phyloP scores from a whole-genome alignment of 352 stramenopile species.

The Sclerospora graminicola region DNA sequence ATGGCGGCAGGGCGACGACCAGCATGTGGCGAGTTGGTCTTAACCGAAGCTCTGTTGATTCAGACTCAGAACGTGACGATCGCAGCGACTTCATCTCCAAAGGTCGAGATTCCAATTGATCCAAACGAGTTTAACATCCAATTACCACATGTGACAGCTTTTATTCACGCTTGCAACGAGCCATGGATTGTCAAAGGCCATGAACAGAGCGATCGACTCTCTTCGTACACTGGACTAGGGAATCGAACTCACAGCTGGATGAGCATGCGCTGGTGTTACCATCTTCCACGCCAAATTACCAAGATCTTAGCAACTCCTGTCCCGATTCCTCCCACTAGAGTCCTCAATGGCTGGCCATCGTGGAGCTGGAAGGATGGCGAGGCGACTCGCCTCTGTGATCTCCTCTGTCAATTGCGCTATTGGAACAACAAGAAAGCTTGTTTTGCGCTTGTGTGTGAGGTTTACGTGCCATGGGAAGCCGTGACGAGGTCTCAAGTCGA shows the following conservation, averaged over 20 bases:
- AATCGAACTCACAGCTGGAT: conserved; percentile 64
- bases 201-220: conserved; percentile 7
- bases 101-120: conserved; percentile 17
- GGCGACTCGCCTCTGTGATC: conserved; percentile 40
- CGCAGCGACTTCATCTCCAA: conserved; percentile 3
- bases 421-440: conserved; percentile 44
- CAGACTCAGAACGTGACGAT: conserved; percentile 34
- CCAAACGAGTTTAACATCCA: conserved; percentile 22
- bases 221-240: conserved; percentile 18
- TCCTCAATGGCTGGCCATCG: conserved; percentile 49
- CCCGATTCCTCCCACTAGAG: conserved; percentile 43
- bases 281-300: conserved; percentile 45
- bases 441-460: conserved; percentile 50
- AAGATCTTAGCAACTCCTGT: conserved; percentile 46
- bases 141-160: conserved; percentile 24
- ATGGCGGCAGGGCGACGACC: conserved; percentile 39
- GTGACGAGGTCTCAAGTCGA: conserved; percentile 3
- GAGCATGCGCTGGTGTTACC: conserved; percentile 74
- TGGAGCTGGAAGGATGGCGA: conserved; percentile 32
- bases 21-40: conserved; percentile 49
- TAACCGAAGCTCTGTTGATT: conserved; percentile 52
- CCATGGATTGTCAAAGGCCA: conserved; percentile 32
- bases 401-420: conserved; percentile 61
- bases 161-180: conserved; percentile 45
- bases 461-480: conserved; percentile 66